A percentile compares a stretch with the other conserved stretches of the same genome.
Evolutionary conservation across 225 moss, liverwort and hornwort species (phyloP).

Genomic region (Physcomitrium patens): DNA sequence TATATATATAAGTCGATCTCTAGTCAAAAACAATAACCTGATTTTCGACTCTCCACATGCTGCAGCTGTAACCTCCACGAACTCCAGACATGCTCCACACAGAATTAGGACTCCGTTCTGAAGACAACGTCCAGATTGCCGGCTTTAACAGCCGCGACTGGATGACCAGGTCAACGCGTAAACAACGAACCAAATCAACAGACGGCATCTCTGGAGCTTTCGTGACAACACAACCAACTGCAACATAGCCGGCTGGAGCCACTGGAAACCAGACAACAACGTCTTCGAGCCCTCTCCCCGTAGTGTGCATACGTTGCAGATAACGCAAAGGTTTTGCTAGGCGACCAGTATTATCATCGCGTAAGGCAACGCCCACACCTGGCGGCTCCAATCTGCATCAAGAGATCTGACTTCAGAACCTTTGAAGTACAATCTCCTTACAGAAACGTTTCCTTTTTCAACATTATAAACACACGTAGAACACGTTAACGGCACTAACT

Average conservation of each 20-base stretch:
- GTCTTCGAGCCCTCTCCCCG: constrained; percentile 85
- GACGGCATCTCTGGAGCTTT: constrained; percentile 74
- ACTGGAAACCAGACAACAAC: constrained; percentile 95
- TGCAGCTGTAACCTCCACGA: constrained; percentile 82
- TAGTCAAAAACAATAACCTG: constrained; percentile 57
- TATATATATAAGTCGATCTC: neutral
- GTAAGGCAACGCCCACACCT: constrained; percentile 74
- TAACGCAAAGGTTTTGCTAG: constrained; percentile 78
- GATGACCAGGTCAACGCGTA: constrained; percentile 71
- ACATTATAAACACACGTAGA: neutral
- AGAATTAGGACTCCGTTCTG: constrained; percentile 78
- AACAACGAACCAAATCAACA: constrained; percentile 81
- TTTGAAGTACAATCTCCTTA: neutral
- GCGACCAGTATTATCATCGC: constrained; percentile 77
- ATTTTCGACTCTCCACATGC: constrained; percentile 97
- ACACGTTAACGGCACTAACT: no score
- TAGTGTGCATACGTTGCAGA: constrained; percentile 91
- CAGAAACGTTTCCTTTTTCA: neutral
- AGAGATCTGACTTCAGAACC: constrained; percentile 1
- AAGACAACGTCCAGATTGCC: constrained; percentile 74
- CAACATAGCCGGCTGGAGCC: constrained; percentile 86
- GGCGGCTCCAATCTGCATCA: constrained; percentile 88
- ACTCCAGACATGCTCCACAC: constrained; percentile 89
- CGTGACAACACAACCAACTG: constrained; percentile 87
- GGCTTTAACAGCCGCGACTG: constrained; percentile 77